Evolutionary conservation across 129 eudicot genomes (phyloP).

Genomic region (Flaveria bidentis): DNA sequence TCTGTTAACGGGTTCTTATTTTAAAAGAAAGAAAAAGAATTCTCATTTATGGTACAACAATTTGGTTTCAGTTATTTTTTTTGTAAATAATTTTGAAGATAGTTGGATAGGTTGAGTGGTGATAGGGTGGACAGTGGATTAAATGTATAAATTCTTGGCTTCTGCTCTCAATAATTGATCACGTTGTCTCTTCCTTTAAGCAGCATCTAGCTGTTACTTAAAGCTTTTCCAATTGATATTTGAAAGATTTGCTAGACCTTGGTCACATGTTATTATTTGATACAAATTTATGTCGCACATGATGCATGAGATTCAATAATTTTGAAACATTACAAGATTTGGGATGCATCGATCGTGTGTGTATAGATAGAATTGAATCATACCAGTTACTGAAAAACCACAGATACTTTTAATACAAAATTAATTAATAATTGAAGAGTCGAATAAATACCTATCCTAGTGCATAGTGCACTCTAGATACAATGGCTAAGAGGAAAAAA

Average conservation of each 20-base stretch:
- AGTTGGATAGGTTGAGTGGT: not conserved
- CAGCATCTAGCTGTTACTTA: slow-evolving; percentile 34
- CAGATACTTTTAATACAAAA: no score
- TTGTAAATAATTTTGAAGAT: not conserved
- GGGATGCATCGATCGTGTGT: slow-evolving; percentile 8
- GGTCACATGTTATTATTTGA: slow-evolving; percentile 22
- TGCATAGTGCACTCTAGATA: no score
- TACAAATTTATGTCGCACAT: slow-evolving; percentile 2
- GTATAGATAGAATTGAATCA: not conserved
- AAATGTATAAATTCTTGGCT: slow-evolving; percentile 7
- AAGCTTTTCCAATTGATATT: slow-evolving; percentile 22
- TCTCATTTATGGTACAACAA: not conserved
- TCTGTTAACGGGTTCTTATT: no score
- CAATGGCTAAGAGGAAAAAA: no score
- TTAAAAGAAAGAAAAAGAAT: not conserved
- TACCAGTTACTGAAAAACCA: not conserved
- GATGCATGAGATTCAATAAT: not conserved
- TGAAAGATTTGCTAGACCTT: slow-evolving; percentile 3
- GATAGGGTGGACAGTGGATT: slow-evolving; percentile 8
- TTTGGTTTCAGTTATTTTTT: not conserved
- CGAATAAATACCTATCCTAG: no score
- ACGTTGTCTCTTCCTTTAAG: slow-evolving; percentile 27
- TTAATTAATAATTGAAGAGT: not conserved
- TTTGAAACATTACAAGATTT: not conserved
- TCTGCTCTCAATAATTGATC: slow-evolving; percentile 8